Evolutionary conservation across 192 early-diverging fungal genomes (phyloP).

Genomic region (Rhizoclosmatium globosum): DNA sequence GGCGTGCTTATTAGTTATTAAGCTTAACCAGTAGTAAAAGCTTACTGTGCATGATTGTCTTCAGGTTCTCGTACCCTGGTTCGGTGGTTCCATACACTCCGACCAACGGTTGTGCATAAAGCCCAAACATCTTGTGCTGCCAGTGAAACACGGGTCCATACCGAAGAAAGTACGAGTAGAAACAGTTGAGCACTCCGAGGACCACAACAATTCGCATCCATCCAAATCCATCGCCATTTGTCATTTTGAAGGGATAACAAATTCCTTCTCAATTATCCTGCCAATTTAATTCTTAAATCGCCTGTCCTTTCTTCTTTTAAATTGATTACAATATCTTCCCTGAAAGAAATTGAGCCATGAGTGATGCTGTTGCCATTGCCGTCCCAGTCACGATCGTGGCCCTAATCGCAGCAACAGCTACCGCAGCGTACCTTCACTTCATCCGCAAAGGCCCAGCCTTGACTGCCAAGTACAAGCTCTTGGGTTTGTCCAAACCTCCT

Average conservation of each 20-base stretch:
- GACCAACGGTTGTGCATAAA: neutral
- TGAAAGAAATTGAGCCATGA: no score
- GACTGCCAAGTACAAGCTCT: conserved; percentile 9
- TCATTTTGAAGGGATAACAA: no score
- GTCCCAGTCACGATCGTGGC: neutral
- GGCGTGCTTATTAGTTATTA: no score
- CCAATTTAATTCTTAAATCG: no score
- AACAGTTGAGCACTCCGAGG: no score
- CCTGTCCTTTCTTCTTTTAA: no score
- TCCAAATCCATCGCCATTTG: no score
- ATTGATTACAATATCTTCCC: no score
- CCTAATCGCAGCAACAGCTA: neutral
- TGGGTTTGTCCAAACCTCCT: conserved; percentile 12
- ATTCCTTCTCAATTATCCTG: no score
- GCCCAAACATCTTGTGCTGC: conserved; percentile 19
- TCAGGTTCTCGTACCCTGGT: conserved; percentile 49
- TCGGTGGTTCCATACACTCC: conserved; percentile 35
- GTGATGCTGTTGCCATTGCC: neutral
- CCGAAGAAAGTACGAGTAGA: conserved; percentile 25
- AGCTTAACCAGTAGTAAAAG: neutral
- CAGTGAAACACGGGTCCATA: conserved; percentile 5
- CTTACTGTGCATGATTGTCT: conserved; percentile 35
- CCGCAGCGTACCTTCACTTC: conserved; percentile 17
- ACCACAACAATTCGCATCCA: no score
- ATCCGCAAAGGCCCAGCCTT: conserved; percentile 20